A percentile compares a stretch with the other conserved stretches of the same genome.
phyloP scores from a whole-genome alignment of 2,329 filamentous ascomycete species.

The Nigrospora sphaerica region DNA sequence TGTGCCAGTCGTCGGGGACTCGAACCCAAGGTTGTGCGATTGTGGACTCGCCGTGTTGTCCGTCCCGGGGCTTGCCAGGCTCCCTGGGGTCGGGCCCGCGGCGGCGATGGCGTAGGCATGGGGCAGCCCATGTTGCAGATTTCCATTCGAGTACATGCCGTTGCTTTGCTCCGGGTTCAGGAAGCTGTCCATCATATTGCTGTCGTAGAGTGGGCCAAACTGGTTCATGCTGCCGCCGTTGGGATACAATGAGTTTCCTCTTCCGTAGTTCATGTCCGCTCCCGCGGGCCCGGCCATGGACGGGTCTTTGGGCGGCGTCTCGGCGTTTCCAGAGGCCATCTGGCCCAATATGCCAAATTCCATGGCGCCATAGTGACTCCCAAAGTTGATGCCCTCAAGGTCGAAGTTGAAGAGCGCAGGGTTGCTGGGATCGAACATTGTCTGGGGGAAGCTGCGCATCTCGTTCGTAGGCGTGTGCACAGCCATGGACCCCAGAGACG shows the following conservation, averaged over 20 bases:
- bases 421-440: constrained; percentile 84
- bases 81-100: constrained; percentile 43
- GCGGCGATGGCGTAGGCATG: constrained; percentile 60
- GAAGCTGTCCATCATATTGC: constrained; percentile 45
- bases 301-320: constrained; percentile 64
- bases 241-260: constrained; percentile 37
- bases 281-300: constrained; percentile 32
- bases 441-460: constrained; percentile 39
- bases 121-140: constrained; percentile 54
- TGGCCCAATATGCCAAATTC: constrained; percentile 96
- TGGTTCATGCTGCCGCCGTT: constrained; percentile 37
- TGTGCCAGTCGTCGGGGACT: constrained; percentile 41
- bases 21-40: constrained; percentile 43
- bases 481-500: constrained; percentile 36
- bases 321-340: constrained; percentile 87
- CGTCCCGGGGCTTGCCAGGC: constrained; percentile 57
- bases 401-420: constrained; percentile 94
- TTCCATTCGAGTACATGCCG: constrained; percentile 46
- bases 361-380: constrained; percentile 89
- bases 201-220: constrained; percentile 43
- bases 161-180: constrained; percentile 42
- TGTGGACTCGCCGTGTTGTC: constrained; percentile 57
- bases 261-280: constrained; percentile 31
- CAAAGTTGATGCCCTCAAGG: constrained; percentile 87
- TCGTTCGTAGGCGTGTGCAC: constrained; percentile 43